These are phyloP conservation scores for Ophiostoma perfectum DNA, from an alignment of 2,329 filamentous ascomycete species.

Conservation along the genomic window DNA sequence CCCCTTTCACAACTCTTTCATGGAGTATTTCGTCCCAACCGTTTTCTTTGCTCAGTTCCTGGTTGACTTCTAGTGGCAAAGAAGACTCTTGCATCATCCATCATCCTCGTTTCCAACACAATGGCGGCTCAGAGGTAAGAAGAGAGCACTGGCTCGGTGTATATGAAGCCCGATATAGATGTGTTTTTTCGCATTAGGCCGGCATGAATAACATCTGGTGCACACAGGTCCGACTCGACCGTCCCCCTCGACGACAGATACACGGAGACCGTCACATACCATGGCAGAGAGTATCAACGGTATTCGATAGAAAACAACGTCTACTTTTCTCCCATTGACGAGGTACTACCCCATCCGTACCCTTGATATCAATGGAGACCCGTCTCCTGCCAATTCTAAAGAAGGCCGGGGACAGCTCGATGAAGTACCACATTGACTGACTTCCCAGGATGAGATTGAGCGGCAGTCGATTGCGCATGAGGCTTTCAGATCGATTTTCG, in stretches of 20 bases:
- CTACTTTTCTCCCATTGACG: constrained; percentile 66
- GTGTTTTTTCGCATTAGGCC: background rate
- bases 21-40: background rate
- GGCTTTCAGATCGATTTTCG: constrained; percentile 59
- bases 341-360: constrained; percentile 43
- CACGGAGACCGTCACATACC: constrained; percentile 53
- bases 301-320: constrained; percentile 59
- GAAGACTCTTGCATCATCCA: background rate
- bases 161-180: background rate
- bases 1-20: background rate
- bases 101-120: background rate
- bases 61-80: background rate
- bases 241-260: constrained; percentile 53
- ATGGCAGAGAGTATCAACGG: constrained; percentile 62
- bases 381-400: background rate
- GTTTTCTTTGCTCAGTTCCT: background rate
- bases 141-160: background rate
- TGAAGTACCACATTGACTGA: background rate
- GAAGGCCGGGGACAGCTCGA: background rate
- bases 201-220: constrained; percentile 2
- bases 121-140: constrained; percentile 6
- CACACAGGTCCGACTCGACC: constrained; percentile 43
- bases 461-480: constrained; percentile 59
- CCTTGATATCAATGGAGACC: background rate
- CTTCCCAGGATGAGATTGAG: constrained; percentile 58